Percentiles rank a stretch among this genome's conserved stretches.
Evolutionary conservation across 139 green algal species (phyloP).

Genomic region (Medakamo hakoo): DNA sequence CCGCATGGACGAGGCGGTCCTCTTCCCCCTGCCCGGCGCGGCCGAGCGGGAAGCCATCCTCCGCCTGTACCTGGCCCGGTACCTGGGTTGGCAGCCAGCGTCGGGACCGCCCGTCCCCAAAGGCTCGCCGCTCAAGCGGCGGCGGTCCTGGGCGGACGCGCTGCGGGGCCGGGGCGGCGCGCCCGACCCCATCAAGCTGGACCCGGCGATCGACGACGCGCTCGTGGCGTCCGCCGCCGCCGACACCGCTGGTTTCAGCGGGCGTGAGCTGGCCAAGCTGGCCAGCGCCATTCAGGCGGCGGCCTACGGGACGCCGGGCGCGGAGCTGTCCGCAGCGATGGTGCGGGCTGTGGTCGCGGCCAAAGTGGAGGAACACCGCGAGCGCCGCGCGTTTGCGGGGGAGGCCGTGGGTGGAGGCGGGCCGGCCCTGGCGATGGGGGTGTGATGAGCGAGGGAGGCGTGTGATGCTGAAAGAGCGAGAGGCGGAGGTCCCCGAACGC

Average conservation of each 20-base stretch:
- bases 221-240: conserved; percentile 45
- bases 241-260: conserved; percentile 76
- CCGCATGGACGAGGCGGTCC: conserved; percentile 87
- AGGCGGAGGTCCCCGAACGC: too few species aligned
- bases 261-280: conserved; percentile 87
- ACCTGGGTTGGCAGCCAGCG: conserved; percentile 27
- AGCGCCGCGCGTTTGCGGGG: conserved; percentile 2
- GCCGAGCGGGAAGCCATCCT: conserved; percentile 58
- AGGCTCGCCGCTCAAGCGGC: not conserved
- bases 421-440: not conserved
- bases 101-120: not conserved
- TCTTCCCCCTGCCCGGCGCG: conserved; percentile 63
- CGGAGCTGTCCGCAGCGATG: conserved; percentile 49
- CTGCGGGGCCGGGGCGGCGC: conserved; percentile 30
- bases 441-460: too few species aligned
- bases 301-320: conserved; percentile 62
- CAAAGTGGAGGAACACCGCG: conserved; percentile 19
- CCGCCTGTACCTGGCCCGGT: conserved; percentile 77
- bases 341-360: conserved; percentile 35
- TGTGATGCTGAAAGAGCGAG: too few species aligned
- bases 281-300: conserved; percentile 75
- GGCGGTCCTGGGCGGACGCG: conserved; percentile 6
- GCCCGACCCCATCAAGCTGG: conserved; percentile 39
- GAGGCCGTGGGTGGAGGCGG: not conserved
- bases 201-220: conserved; percentile 17